Conservation (phyloP, 805 yeast genomes). For the Myxozyma kluyveri region DNA sequence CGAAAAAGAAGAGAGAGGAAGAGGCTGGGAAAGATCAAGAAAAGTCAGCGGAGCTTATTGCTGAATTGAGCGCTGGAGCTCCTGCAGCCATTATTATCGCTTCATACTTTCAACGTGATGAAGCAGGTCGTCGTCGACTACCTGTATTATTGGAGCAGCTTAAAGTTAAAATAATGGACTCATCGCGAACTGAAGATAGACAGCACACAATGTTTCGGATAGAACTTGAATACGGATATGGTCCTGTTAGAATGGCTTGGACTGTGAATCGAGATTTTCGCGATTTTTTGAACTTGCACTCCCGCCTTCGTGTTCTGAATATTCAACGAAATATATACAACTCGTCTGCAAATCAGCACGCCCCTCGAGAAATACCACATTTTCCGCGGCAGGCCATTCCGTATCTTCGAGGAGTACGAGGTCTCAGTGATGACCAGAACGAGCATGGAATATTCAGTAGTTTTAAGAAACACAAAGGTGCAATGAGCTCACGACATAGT, state of each 20-base stretch:
- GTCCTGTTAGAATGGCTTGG: constrained; percentile 77
- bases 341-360: constrained; percentile 31
- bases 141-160: constrained; percentile 76
- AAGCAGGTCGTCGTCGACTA: constrained; percentile 56
- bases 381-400: constrained; percentile 43
- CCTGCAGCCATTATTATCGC: constrained; percentile 76
- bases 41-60: constrained; percentile 42
- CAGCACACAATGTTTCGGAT: constrained; percentile 52
- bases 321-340: constrained; percentile 34
- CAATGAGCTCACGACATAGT: constrained; percentile 4
- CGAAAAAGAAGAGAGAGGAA: constrained; percentile 30
- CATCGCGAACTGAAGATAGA: constrained; percentile 39
- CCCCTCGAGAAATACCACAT: constrained; percentile 40
- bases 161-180: constrained; percentile 54
- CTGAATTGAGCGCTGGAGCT: constrained; percentile 59
- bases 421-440: constrained; percentile 13
- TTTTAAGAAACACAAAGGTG: not conserved
- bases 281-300: constrained; percentile 70
- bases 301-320: constrained; percentile 56
- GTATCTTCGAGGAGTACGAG: constrained; percentile 28
- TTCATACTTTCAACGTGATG: constrained; percentile 72
- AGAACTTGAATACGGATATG: constrained; percentile 89
- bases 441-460: constrained; percentile 18
- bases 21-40: constrained; percentile 30
- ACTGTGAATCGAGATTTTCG: constrained; percentile 65